These are phyloP conservation scores for Paramecium biaurelia DNA, from an alignment of 73 alveolate genomes.

Conservation along the genomic window DNA sequence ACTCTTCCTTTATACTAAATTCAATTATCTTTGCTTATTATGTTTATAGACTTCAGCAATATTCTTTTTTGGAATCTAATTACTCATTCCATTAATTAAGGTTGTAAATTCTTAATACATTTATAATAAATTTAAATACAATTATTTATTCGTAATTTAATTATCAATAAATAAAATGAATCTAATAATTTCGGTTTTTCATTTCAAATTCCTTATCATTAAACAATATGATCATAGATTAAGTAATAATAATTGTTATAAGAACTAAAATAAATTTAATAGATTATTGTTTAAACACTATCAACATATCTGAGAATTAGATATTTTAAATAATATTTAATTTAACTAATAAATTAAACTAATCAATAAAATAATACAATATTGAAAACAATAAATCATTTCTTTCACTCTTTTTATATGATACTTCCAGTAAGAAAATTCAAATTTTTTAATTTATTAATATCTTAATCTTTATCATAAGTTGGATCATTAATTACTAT, in stretches of 20 bases:
- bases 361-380: not conserved
- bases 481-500: slow-evolving; percentile 2
- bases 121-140: not conserved
- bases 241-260: too few relatives aligned
- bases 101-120: slow-evolving; percentile 18
- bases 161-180: not conserved
- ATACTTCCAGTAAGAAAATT: slow-evolving; percentile 33
- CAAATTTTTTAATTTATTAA: not conserved
- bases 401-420: not conserved
- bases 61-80: not conserved
- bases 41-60: slow-evolving; percentile 7
- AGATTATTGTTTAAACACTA: not conserved
- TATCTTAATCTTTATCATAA: not conserved
- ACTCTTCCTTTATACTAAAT: not conserved
- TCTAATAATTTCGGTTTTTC: not conserved
- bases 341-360: not conserved
- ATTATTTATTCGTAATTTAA: not conserved
- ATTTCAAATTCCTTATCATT: not conserved
- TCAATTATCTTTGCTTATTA: not conserved
- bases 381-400: too few relatives aligned
- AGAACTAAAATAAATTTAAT: too few relatives aligned
- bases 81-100: slow-evolving; percentile 31
- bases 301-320: not conserved
- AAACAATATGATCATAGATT: not conserved
- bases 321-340: too few relatives aligned